Evolutionary conservation across 352 stramenopile species (phyloP), one percentile per base, ranked within the genome.

Genomic region (Phytophthora pistaciae): DNA sequence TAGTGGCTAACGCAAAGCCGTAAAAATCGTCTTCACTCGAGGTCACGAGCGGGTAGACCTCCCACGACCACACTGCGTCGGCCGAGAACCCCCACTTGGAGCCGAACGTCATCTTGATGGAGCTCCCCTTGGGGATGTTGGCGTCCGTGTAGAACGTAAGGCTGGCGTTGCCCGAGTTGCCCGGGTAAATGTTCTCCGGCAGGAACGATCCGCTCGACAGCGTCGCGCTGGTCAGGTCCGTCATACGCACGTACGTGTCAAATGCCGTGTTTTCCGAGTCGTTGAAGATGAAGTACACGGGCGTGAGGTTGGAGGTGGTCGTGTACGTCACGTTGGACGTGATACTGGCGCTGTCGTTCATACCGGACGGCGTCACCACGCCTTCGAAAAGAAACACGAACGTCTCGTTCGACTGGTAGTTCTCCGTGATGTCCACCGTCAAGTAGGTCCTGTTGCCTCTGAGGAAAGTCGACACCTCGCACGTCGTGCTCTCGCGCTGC

Each of bases 131-230:
- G 1, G 84, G 81, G 18, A 94, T 83, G 20, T 78, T 79, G 11
- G 87, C 85, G 48, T 85, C 80, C 13, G 87, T 90, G 72, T 87
- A 94, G 73, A 96, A 96, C 18, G 80, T 84, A 14, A 96, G 75
- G 33, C 72, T 92, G 7, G 87, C 88, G 54, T 92, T 94, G 20
- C 88, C 88, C 11, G 84, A 79, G 65, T 94, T 96, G 21, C 88
- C 88, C 5, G 88, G 88, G 56, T 94, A 96, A 49, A 94, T 93
- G 53, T 94, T 96, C 58, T 96, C 85, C 7, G 88, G 88, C 1
- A 94, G 66, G 60, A 96, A 96, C 9, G 87, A 88, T 5, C 86
- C 83, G 25, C 88, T 96, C 4, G 82, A 91, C 5, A 96, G 66
- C 6, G 66, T 71, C 1, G 84, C 84, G 14, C 68, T 62, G 0